Base-by-base conservation (phyloP, 768 basidiomycete genomes). In the Lactifluus hygrophoroides region DNA sequence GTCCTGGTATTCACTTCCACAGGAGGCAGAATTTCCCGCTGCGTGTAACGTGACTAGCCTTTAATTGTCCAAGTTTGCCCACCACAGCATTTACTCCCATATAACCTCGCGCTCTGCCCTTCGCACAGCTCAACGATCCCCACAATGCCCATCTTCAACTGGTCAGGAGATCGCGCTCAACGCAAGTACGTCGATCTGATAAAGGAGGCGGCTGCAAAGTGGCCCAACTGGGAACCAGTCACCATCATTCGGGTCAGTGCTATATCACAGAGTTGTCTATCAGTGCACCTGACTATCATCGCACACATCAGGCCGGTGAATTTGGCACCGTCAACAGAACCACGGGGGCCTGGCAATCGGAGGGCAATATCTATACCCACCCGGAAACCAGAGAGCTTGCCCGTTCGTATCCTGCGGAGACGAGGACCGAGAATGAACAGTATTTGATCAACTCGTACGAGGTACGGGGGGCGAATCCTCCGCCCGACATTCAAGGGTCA, bases 151-250 rank as follows among this genome's bases (percentile, higher is more conserved):
- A 16, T 34, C 17, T 58, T 54, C 30, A 52, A 30, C 11, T 30
- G 40, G 40, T 5, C 46, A 42, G 43, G 6, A 11, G 40, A 37
- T 42, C 49, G 55, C 28, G 48, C 53, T 23, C 53, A 55, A 19
- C 53, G 58, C 48, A 60, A 60, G 48, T 56, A 55, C 11, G n/a
- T 56, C 11, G 54, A 60, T 25, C 35, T 60, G 27, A 60, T 60
- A 8, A 45, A 50, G 16, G 40, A 45, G 28, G 42, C 48, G 1
- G n/a, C 32, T 17, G 19, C 47, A 32, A 50, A 55, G 17, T 60
- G 47, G 48, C 38, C 58, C 9, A 60, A 55, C 23, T 60, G 58
- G 58, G 48, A 55, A 27, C 48, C 48, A 14, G 34, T 48, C 17
- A 51, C 17, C 21, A 27, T n/a, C 27, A 32, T 60, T 11, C 30